Conservation (phyloP, 2,329 filamentous ascomycete species). For the Dryadomyces quercivorus region DNA sequence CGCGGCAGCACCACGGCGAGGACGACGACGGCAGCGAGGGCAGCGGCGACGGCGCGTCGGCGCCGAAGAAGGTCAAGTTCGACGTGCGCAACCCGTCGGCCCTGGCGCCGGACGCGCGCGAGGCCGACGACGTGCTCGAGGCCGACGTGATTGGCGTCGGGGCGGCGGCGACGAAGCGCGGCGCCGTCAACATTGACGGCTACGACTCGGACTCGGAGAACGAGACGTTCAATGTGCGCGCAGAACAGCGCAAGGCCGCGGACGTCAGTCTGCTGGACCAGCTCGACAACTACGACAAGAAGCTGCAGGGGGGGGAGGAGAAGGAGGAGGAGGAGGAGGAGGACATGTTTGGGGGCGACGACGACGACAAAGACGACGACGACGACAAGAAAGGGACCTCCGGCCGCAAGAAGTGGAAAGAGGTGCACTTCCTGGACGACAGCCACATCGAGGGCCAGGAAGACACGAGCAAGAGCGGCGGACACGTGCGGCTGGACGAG, state of each 20-base stretch:
- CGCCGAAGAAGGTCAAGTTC: slow-evolving; percentile 73
- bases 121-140: slow-evolving; percentile 64
- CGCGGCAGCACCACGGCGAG: slow-evolving; percentile 57
- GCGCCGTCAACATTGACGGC: slow-evolving; percentile 90
- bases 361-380: slow-evolving; percentile 36
- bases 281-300: slow-evolving; percentile 40
- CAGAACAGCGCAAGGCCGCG: slow-evolving; percentile 39
- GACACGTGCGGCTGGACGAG: slow-evolving; percentile 52
- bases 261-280: slow-evolving; percentile 38
- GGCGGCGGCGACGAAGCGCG: slow-evolving; percentile 67
- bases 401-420: slow-evolving; percentile 44
- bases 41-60: slow-evolving; percentile 28
- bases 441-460: slow-evolving; percentile 70
- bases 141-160: slow-evolving; percentile 84
- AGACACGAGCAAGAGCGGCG: slow-evolving; percentile 57
- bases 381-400: slow-evolving; percentile 26
- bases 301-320: slow-evolving; percentile 21
- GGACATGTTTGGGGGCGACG: slow-evolving; percentile 69
- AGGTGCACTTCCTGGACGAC: slow-evolving; percentile 47
- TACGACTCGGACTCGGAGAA: slow-evolving; percentile 93
- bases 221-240: slow-evolving; percentile 72
- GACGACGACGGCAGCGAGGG: slow-evolving; percentile 31
- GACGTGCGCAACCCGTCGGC: slow-evolving; percentile 91
- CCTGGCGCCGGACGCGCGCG: slow-evolving; percentile 68
- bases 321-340: slow-evolving; percentile 17